Conservation (phyloP, 2,329 filamentous ascomycete genomes). For the Sordariomycetes sp. region DNA sequence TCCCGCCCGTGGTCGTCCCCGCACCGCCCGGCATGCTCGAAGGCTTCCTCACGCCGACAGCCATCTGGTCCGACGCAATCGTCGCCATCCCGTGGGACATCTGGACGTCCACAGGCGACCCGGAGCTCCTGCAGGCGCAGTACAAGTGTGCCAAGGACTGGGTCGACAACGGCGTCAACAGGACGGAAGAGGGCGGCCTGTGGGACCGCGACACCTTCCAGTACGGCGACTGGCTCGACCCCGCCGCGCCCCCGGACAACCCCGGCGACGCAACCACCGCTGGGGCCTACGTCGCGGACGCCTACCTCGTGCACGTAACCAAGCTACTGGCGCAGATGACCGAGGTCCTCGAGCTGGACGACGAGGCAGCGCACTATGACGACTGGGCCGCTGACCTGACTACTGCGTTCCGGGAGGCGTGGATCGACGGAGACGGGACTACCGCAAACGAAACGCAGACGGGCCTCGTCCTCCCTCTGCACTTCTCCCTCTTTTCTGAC, state of each 20-base stretch:
- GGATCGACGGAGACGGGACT: slow-evolving; percentile 16
- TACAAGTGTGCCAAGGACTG: slow-evolving; percentile 27
- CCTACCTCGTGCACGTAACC: slow-evolving; percentile 33
- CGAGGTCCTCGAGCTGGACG: not conserved
- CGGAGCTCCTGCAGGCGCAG: slow-evolving; percentile 22
- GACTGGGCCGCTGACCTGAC: slow-evolving; percentile 11
- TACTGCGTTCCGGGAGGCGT: slow-evolving; percentile 17
- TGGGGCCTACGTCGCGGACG: slow-evolving; percentile 29
- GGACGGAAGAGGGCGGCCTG: slow-evolving; percentile 19
- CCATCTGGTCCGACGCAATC: slow-evolving; percentile 31
- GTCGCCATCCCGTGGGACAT: slow-evolving; percentile 28
- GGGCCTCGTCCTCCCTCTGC: slow-evolving; percentile 22
- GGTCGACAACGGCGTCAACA: slow-evolving; percentile 21
- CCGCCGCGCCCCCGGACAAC: slow-evolving; percentile 26
- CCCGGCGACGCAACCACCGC: slow-evolving; percentile 27
- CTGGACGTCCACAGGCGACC: slow-evolving; percentile 26
- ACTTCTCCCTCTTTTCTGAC: slow-evolving; percentile 20
- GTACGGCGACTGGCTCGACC: slow-evolving; percentile 37
- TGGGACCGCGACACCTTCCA: slow-evolving; percentile 27
- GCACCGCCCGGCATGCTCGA: not conserved
- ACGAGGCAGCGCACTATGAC: slow-evolving; percentile 14
- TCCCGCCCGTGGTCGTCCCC: not conserved
- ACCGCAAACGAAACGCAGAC: slow-evolving; percentile 28
- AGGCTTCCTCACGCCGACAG: slow-evolving; percentile 5
- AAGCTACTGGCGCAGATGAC: slow-evolving; percentile 22